Base-by-base conservation (phyloP, 2,329 filamentous ascomycete species). In the Aspergillus luchuensis region DNA sequence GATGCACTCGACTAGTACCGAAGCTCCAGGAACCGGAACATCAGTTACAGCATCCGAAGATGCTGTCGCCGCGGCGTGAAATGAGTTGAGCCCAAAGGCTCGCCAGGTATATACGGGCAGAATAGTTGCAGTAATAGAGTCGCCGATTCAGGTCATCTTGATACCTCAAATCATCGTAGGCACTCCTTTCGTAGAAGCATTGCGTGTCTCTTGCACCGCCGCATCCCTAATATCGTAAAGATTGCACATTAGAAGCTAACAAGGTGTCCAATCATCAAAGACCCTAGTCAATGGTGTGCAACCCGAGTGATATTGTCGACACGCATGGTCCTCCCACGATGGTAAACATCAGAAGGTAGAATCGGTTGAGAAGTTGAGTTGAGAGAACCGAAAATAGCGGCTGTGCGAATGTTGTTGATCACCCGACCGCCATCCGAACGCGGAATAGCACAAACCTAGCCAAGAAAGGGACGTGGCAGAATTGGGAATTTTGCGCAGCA, bases 1-100 rank as follows among this genome's bases (percentile, higher is more conserved):
- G 86, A 90, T 88, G 84, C 84, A 84, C 83, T 90, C 71, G 74
- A 79, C 76, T 74, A 74, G 65, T 79, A 95, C 92, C 90, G 91
- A 92, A 85, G 85, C 82, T 83, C 89, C 88, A 91, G 84, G 84
- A 73, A 79, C 76, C 30, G 74, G 74, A 76, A 75, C 76, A 78
- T 82, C 84, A 86, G 84, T 86, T 85, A 85, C 84, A 84, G 81
- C 76, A 77, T 76, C 75, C 71, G 69, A 65, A 67, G 71, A 73
- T 74, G 73, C 82, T 82, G 82, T 84, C 77, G 82, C 80, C 82
- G 78, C 73, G 82, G 84, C 83, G 81, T 70, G 66, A 66, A 30
- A 52, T 58, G 53, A n/a, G 53, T 23, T 56, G 25, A 47, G 39
- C 53, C 3, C 7, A 41, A 30, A 2, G 50, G 54, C 45, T 56